These are phyloP conservation scores for Striga asiatica DNA, from an alignment of 257 asterid species.

Conservation along the genomic window DNA sequence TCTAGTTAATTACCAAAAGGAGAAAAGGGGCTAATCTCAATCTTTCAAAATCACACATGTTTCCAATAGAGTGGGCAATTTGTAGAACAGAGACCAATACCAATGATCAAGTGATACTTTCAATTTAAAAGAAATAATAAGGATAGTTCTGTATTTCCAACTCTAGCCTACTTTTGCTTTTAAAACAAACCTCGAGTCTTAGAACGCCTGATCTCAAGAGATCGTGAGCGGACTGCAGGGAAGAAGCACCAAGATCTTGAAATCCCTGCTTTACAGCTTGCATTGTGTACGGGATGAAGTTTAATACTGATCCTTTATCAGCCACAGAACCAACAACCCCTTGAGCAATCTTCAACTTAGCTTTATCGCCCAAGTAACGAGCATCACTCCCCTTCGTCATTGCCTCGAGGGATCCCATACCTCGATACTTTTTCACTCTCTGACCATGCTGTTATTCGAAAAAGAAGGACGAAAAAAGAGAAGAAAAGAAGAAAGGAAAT, in stretches of 20 bases:
- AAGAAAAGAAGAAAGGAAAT: no score
- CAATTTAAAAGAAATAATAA: neutral
- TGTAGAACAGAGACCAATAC: neutral
- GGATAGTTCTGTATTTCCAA: neutral
- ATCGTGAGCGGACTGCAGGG: conserved; percentile 76
- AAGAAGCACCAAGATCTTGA: conserved; percentile 92
- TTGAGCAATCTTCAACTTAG: conserved; percentile 83
- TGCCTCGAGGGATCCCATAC: conserved; percentile 96
- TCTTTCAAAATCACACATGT: no score
- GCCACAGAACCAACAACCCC: conserved; percentile 91
- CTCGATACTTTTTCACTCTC: conserved; percentile 64
- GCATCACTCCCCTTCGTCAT: conserved; percentile 91
- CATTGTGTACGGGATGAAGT: conserved; percentile 77
- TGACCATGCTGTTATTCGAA: no score
- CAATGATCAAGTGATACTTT: neutral
- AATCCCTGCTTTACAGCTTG: conserved; percentile 88
- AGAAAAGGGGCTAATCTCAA: neutral
- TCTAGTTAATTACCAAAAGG: neutral
- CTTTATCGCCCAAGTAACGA: conserved; percentile 77
- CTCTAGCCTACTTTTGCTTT: no score
- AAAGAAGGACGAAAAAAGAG: no score
- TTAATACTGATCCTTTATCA: conserved; percentile 76
- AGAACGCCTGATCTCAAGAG: conserved; percentile 51
- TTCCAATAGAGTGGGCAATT: neutral
- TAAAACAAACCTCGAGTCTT: conserved; percentile 60